Conservation (phyloP, 768 basidiomycete species). For the Leccinum uliginosum region DNA sequence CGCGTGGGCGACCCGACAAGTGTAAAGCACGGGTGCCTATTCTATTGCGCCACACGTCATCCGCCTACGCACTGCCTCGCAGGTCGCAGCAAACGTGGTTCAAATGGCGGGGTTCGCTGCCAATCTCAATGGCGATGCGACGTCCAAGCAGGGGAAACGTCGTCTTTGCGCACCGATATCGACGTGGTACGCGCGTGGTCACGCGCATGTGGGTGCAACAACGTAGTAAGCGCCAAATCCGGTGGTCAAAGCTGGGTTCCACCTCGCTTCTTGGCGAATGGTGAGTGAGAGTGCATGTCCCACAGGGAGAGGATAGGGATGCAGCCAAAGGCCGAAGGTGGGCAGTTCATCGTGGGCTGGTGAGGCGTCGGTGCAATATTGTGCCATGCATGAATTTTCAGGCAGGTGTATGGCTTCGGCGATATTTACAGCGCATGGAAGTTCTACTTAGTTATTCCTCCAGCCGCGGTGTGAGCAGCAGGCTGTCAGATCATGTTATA, state of each 20-base stretch:
- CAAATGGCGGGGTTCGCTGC: constrained; percentile 19
- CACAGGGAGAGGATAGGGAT: not conserved
- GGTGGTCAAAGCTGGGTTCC: constrained; percentile 7
- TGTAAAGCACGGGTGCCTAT: not conserved
- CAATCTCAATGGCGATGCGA: constrained; percentile 4
- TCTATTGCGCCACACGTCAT: not conserved
- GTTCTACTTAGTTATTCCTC: not conserved
- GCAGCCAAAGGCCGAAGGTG: not conserved
- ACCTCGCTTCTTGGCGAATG: not conserved
- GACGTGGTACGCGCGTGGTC: not conserved
- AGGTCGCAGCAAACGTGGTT: constrained; percentile 6
- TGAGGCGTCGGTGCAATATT: not conserved
- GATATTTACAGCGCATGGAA: not conserved
- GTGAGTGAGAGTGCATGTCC: not conserved
- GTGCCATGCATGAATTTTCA: not conserved
- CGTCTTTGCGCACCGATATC: constrained; percentile 15
- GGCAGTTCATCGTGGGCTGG: not conserved
- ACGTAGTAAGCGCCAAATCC: not conserved
- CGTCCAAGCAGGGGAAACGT: not conserved
- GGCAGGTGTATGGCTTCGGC: not conserved
- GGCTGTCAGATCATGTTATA: not conserved
- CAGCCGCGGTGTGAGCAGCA: not conserved
- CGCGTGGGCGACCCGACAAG: not conserved
- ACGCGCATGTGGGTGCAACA: constrained; percentile 13
- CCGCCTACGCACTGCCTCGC: too few species aligned